Base-by-base conservation (phyloP, 2,329 filamentous ascomycete species). In the Ophiostoma angusticollis region DNA sequence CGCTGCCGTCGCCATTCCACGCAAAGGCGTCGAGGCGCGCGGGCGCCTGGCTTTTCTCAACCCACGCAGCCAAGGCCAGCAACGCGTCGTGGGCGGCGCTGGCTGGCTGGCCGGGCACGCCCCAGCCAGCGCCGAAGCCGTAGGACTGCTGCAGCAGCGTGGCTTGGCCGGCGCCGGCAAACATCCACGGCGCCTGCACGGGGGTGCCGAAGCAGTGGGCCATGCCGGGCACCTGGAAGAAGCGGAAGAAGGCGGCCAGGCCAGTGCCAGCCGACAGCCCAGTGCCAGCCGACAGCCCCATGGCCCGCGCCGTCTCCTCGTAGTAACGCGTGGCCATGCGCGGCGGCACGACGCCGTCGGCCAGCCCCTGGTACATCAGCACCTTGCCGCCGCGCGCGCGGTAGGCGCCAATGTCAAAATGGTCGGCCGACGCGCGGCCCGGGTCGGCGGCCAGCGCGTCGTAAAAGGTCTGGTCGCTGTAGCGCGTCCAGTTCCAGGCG, bases 221-320 rank as follows among this genome's bases (percentile, higher is more conserved):
- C 56, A 72, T 63, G 1, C 68, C 70, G 1, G 68, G 67, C 6
- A 72, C 60, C 4, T 57, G 51, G 50, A 72, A 72, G 46, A 68
- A 58, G 2, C 59, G 50, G 52, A 70, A 74, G 49, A 69, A 68
- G 13, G 66, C 62, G 2, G 60, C 63, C 29, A 63, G 61, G 21
- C 45, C 40, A 8, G 47, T 6, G 3, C n/a, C 5, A 5, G 17
- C 7, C 13, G 25, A 16, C n/a, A 9, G 21, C 16, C 16, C 19
- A 33, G 14, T 35, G 9, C 22, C 41, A 46, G 50, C 3, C 37
- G 9, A 25, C 41, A 46, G 50, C 3, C 50, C 53, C 58, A 70
- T 63, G 0, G 58, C 61, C 2, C 51, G 45, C 9, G 48, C 42
- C 1, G 58, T 57, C 13, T 48, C 49, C 24, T 54, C 37, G 39